Evolutionary conservation across 2,329 filamentous ascomycete genomes (phyloP).

Genomic region (Sarocladium oryzae): DNA sequence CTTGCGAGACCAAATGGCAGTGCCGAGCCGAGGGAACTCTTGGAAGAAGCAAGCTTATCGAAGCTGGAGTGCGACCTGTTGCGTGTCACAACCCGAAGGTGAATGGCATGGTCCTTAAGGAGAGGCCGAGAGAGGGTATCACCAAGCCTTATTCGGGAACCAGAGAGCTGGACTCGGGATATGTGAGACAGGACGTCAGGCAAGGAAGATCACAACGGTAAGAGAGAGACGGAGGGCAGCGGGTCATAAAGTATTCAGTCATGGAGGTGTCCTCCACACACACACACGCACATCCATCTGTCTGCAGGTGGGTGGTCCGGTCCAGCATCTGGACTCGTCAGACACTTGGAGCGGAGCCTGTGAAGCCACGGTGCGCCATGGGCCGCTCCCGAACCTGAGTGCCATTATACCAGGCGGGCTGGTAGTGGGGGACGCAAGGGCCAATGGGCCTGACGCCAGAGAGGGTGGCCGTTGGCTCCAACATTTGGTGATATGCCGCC

Average conservation of each 20-base stretch:
- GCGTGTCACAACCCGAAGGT: constrained; percentile 1
- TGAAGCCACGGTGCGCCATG: not conserved
- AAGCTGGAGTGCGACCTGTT: constrained; percentile 1
- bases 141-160: constrained; percentile 3
- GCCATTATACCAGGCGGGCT: not conserved
- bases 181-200: not conserved
- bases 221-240: constrained; percentile 2
- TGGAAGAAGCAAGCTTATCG: not conserved
- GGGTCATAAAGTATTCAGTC: constrained; percentile 8
- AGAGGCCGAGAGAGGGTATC: constrained; percentile 6
- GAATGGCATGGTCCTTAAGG: constrained; percentile 3
- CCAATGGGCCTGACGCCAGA: not conserved
- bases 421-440: constrained; percentile 2
- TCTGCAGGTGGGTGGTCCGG: not conserved
- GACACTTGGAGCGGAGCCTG: constrained; percentile 4
- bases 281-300: too few relatives aligned
- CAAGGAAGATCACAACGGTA: constrained; percentile 6
- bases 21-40: not conserved
- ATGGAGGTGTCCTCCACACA: too few relatives aligned
- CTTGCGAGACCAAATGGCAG: not conserved
- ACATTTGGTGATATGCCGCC: not conserved
- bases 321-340: constrained; percentile 8
- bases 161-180: constrained; percentile 1
- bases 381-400: constrained; percentile 1
- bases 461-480: not conserved